phyloP scores from a whole-genome alignment of 352 stramenopile species.

The Phytophthora litchii region DNA sequence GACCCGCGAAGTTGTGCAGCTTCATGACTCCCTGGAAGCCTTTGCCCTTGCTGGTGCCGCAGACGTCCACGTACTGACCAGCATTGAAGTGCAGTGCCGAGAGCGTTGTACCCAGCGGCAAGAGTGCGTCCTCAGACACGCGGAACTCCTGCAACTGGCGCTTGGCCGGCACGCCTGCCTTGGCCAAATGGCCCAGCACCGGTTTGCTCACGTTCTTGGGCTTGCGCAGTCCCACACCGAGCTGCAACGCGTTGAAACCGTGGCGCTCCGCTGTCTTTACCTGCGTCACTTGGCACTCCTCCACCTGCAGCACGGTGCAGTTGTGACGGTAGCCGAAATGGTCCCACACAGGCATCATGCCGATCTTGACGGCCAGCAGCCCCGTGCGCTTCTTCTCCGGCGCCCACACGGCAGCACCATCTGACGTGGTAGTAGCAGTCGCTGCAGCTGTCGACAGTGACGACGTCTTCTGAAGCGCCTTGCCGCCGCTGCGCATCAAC shows the following conservation, averaged over 20 bases:
- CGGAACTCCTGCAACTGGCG: conserved; percentile 96
- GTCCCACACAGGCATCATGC: conserved; percentile 99
- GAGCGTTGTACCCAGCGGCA: conserved; percentile 92
- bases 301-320: conserved; percentile 94
- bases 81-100: conserved; percentile 97
- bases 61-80: conserved; percentile 98
- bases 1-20: conserved; percentile 96
- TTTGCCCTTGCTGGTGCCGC: conserved; percentile 92
- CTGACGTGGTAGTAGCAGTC: conserved; percentile 1
- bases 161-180: conserved; percentile 93
- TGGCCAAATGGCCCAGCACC: conserved; percentile 91
- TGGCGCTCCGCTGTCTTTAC: conserved; percentile 95
- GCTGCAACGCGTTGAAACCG: conserved; percentile 95
- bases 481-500: conserved; percentile 28
- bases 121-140: conserved; percentile 90
- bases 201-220: conserved; percentile 95
- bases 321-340: conserved; percentile 96
- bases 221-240: conserved; percentile 97
- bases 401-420: conserved; percentile 50
- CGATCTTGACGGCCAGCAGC: conserved; percentile 95
- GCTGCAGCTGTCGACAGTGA: conserved; percentile 32
- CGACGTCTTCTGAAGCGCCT: conserved; percentile 17
- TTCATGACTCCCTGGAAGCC: conserved; percentile 98
- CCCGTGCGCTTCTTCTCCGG: conserved; percentile 89
- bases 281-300: conserved; percentile 94